A percentile compares a stretch with the other conserved stretches of the same genome.
Evolutionary conservation across 768 basidiomycete species (phyloP).

Genomic region (Nidularia pulvinata): DNA sequence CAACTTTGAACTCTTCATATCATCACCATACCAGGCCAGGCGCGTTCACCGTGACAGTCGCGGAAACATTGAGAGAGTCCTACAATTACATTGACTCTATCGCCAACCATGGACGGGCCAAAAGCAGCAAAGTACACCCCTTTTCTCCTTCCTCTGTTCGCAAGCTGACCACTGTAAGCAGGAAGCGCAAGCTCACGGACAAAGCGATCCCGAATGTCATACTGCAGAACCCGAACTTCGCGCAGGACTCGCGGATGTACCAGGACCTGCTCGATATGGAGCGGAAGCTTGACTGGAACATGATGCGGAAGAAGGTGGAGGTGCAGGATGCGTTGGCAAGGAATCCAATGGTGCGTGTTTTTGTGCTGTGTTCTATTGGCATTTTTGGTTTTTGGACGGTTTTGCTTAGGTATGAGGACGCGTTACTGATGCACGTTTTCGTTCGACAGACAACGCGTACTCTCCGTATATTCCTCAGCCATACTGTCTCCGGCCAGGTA

Average conservation of each 20-base stretch:
- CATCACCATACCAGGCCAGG: no score
- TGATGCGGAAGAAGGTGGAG: slow-evolving; percentile 87
- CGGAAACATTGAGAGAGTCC: no score
- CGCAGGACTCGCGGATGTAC: slow-evolving; percentile 85
- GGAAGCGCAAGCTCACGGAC: slow-evolving; percentile 80
- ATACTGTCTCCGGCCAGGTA: slow-evolving; percentile 80
- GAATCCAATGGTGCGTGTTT: slow-evolving; percentile 58
- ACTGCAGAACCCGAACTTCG: slow-evolving; percentile 71
- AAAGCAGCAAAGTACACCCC: slow-evolving; percentile 32
- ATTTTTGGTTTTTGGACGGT: neutral
- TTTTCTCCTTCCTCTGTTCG: neutral
- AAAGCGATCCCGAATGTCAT: slow-evolving; percentile 79
- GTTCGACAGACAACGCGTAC: slow-evolving; percentile 76
- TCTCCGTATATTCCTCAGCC: slow-evolving; percentile 83
- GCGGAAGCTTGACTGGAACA: slow-evolving; percentile 92
- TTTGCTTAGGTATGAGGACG: neutral
- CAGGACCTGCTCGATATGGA: slow-evolving; percentile 87
- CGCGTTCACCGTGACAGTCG: no score
- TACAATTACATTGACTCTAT: neutral
- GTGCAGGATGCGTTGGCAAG: slow-evolving; percentile 86
- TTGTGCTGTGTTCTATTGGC: neutral
- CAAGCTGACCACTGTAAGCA: slow-evolving; percentile 19
- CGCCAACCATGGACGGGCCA: slow-evolving; percentile 26
- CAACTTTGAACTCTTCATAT: no score
- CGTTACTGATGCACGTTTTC: neutral